These are phyloP conservation scores for Schizosaccharomyces pombe DNA, from an alignment of 805 yeast species.

Conservation along the genomic window DNA sequence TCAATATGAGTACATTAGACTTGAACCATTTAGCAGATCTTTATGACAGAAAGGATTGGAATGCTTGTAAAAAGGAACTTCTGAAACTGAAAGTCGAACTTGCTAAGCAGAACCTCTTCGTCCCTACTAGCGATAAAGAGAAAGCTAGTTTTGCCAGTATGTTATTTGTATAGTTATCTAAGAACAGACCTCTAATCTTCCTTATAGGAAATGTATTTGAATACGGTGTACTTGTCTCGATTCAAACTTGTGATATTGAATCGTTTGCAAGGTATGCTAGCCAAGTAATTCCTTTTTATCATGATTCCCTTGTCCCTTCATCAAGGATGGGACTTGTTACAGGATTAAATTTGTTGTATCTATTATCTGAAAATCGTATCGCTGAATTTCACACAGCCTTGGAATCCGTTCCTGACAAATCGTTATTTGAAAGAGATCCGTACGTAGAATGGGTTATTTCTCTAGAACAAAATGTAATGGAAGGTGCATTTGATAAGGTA, in stretches of 20 bases:
- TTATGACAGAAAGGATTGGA: background rate
- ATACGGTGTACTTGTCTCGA: slow-evolving; percentile 62
- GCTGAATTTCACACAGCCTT: slow-evolving; percentile 78
- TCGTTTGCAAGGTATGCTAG: slow-evolving; percentile 50
- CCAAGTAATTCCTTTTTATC: slow-evolving; percentile 59
- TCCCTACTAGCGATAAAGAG: background rate
- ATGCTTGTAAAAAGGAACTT: background rate
- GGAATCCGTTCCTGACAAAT: slow-evolving; percentile 38
- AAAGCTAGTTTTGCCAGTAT: background rate
- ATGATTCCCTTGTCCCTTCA: slow-evolving; percentile 34
- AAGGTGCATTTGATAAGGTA: slow-evolving; percentile 84
- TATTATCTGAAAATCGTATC: slow-evolving; percentile 62
- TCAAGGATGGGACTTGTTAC: slow-evolving; percentile 48
- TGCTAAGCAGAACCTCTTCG: background rate
- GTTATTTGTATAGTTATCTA: too few relatives aligned
- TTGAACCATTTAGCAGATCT: background rate
- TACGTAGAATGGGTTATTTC: slow-evolving; percentile 65
- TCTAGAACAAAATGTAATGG: slow-evolving; percentile 83
- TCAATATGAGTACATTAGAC: background rate
- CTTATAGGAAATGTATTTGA: slow-evolving; percentile 46
- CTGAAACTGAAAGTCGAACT: background rate
- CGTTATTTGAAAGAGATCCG: slow-evolving; percentile 33
- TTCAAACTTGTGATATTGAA: slow-evolving; percentile 36
- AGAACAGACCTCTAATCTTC: too few relatives aligned
- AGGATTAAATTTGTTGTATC: slow-evolving; percentile 49